Evolutionary conservation across 2,329 filamentous ascomycete species (phyloP), one percentile per base, ranked within the genome.

Genomic region (Alternaria consortialis): DNA sequence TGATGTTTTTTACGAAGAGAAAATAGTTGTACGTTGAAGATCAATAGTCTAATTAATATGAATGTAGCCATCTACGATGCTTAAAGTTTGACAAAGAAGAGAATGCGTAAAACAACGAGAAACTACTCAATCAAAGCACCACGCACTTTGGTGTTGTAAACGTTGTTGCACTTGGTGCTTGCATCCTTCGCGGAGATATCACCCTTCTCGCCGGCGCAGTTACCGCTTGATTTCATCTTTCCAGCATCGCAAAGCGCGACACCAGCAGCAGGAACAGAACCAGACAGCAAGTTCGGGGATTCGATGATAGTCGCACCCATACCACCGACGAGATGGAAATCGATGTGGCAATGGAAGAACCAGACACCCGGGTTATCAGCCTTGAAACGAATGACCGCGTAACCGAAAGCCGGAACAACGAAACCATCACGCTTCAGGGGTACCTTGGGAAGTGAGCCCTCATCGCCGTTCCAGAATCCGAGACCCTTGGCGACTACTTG

Each of bases 291-390:
- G 25, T 69, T 51, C 0, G 76, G 75, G 11, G 73, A 66, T 56
- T 77, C 76, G 34, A 78, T 65, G 11, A 78, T 58, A 0, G 58
- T 61, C 8, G 58, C 58, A 13, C 54, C 58, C 76, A 77, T 76
- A 27, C 76, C 75, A 2, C 69, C 74, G 4, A 70, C 60, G 2
- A 74, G 58, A 36, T 78, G 75, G 29, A 74, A 60, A 37, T 76
- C 76, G 50, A 77, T 74, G 50, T 77, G 74, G 56, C 74, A 77
- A 48, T 77, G 75, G 52, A 76, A 61, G 15, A 61, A 61, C 76
- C 76, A 79, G 2, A 73, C 72, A 8, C 85, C 86, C 0, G 85
- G 84, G 69, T 87, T 86, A 50, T 82, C 78, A 2, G 83, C 81
- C 60, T 76, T 71, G 75, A 86, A 86, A 20, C 85, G 84, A 31